Percentiles rank a stretch among this genome's conserved stretches.
Conservation (phyloP, 1,139 yeast genomes). For the Petasospora rhodanensis region DNA sequence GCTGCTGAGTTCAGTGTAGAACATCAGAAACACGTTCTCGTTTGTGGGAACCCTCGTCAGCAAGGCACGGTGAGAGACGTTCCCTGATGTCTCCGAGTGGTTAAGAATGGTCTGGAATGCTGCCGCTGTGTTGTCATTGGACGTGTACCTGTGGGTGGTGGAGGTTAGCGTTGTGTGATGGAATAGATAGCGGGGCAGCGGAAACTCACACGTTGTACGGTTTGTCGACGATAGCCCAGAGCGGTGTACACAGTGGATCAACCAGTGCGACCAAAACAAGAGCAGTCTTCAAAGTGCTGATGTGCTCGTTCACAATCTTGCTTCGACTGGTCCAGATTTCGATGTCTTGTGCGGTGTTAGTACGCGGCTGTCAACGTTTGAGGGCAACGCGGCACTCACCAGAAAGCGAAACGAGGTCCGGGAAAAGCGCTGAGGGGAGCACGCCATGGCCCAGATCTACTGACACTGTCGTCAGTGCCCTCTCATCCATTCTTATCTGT, state of each 20-base stretch:
- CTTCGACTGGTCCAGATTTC: constrained; percentile 24
- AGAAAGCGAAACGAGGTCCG: not conserved
- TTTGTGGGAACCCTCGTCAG: constrained; percentile 9
- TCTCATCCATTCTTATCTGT: constrained; percentile 9
- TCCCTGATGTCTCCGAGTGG: constrained; percentile 12
- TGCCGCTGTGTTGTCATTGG: constrained; percentile 11
- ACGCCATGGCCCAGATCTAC: not conserved
- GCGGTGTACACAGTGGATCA: constrained; percentile 20
- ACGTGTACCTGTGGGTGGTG: constrained; percentile 14
- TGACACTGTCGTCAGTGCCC: constrained; percentile 12
- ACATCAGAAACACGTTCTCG: constrained; percentile 14
- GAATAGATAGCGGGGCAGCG: not conserved
- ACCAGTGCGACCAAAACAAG: constrained; percentile 17
- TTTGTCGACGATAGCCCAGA: constrained; percentile 25
- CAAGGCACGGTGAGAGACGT: constrained; percentile 14
- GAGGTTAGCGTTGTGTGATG: constrained; percentile 1
- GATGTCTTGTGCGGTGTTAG: constrained; percentile 12
- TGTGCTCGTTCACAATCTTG: constrained; percentile 21
- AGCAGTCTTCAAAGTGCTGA: constrained; percentile 5
- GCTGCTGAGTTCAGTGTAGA: constrained; percentile 22
- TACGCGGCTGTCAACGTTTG: too few species aligned
- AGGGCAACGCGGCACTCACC: too few species aligned
- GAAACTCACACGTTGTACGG: constrained; percentile 24
- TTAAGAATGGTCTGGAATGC: constrained; percentile 17
- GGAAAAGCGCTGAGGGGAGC: not conserved